Base-by-base conservation (phyloP, 345 rosid genomes). In the Carallia pectinifolia region DNA sequence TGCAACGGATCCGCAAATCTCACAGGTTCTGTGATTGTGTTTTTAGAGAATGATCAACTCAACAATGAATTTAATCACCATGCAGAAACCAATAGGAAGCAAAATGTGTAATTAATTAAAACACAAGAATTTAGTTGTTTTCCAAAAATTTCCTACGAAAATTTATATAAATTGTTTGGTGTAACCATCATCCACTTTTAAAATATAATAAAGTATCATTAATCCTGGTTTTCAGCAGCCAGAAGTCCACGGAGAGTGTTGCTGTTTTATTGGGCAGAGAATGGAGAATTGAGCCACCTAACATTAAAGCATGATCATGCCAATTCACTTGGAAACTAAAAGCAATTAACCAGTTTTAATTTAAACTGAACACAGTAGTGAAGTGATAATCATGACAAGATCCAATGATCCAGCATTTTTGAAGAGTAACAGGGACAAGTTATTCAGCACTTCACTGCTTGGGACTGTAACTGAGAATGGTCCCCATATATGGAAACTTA, bases 1-100 rank as follows among this genome's bases (percentile, higher is more conserved):
- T 0, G 98, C 98, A 29, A 85, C 70, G 19, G 97, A 84, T 62
- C 98, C 96, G 36, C 98, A 93, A n/a, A 93, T 92, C 85, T 93
- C 98, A 73, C 98, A 93, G 54, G 89, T 90, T 80, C 98, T 92
- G 85, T 76, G 75, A 1, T 71, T 58, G 62, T n/a, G 67, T 52
- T 18, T 44, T 13, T 10, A 44, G 50, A 60, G 30, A 29, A 38
- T 29, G 31, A 69, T 58, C 48, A 64, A 58, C 27, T 15, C 6
- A 30, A 38, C 17, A 29, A 50, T 53, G 52, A 17, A 48, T 52
- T 39, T 8, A 23, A 54, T 39, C 8, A 16, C 17, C 7, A 31
- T 27, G 40, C 4, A 29, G 15, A 39, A 44, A 59, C 27, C 59
- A 16, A 59, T 33, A 17, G 34, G 17, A 48, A 61, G 19, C 29